Percentiles rank a stretch among this genome's conserved stretches.
Conservation (phyloP, 108 stramenopile genomes). For the Bacterosira constricta region DNA sequence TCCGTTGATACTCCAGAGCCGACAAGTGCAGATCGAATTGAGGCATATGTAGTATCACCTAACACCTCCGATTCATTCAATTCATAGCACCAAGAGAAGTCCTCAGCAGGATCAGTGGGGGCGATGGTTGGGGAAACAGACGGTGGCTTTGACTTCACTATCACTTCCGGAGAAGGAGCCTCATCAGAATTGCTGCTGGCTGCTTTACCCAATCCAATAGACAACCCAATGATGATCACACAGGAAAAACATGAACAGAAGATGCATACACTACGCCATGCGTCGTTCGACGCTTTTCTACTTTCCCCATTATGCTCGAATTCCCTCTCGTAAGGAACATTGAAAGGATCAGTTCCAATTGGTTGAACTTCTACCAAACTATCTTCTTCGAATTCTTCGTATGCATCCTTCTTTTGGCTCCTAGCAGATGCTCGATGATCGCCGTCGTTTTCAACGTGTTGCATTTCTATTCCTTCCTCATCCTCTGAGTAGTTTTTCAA, state of each 20-base stretch:
- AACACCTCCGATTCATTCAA: constrained; percentile 2
- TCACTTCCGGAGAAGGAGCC: background rate
- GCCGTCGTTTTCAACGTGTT: background rate
- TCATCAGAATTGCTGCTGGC: background rate
- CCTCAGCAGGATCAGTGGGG: constrained; percentile 22
- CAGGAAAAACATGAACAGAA: constrained; percentile 18
- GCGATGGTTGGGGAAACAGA: constrained; percentile 17
- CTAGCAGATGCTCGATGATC: background rate
- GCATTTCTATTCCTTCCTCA: constrained; percentile 1
- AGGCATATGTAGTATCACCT: constrained; percentile 9
- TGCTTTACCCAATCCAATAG: constrained; percentile 16
- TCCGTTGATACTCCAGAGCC: constrained; percentile 25
- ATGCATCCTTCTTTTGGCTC: background rate
- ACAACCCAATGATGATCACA: constrained; percentile 31
- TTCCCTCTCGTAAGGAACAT: background rate
- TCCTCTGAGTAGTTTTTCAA: background rate
- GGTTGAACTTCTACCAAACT: background rate
- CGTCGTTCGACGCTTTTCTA: constrained; percentile 3
- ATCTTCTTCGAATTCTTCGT: background rate
- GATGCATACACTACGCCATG: constrained; percentile 23
- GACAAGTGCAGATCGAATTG: constrained; percentile 30
- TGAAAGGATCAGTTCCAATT: background rate
- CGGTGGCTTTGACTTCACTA: background rate
- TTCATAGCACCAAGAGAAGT: constrained; percentile 34
- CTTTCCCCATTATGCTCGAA: background rate